phyloP scores from a whole-genome alignment of 306 rosid genomes.

The Trifolium dubium region DNA sequence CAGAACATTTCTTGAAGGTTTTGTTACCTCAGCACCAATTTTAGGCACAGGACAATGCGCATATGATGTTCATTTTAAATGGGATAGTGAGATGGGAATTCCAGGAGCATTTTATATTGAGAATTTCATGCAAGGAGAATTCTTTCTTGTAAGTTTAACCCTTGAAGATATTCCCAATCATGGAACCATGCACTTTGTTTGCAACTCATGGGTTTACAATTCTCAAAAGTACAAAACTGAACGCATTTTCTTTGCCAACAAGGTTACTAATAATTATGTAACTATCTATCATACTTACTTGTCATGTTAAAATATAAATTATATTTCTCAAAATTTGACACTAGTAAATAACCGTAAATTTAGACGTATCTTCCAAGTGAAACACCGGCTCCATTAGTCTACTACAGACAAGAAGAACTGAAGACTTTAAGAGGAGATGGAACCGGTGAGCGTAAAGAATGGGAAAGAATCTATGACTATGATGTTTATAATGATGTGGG shows the following conservation, averaged over 20 bases:
- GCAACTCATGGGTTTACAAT: slow-evolving; percentile 79
- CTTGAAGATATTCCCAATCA: slow-evolving; percentile 47
- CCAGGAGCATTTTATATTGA: slow-evolving; percentile 6
- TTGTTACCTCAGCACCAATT: slow-evolving; percentile 47
- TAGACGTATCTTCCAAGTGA: slow-evolving; percentile 65
- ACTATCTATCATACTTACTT: background rate
- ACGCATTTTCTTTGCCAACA: slow-evolving; percentile 60
- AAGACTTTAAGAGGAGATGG: slow-evolving; percentile 69
- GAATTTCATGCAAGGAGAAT: background rate
- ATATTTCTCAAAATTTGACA: background rate
- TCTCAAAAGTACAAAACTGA: background rate
- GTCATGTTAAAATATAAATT: background rate
- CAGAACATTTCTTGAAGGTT: slow-evolving; percentile 54
- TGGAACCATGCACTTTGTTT: slow-evolving; percentile 53
- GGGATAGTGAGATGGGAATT: slow-evolving; percentile 40
- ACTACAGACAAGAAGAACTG: background rate
- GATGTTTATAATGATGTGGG: slow-evolving; percentile 78
- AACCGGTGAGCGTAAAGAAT: slow-evolving; percentile 63
- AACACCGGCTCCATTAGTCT: background rate
- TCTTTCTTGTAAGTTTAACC: background rate
- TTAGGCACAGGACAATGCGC: slow-evolving; percentile 51
- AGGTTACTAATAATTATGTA: slow-evolving; percentile 38
- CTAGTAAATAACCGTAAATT: background rate
- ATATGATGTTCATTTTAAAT: slow-evolving; percentile 56
- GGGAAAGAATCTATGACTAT: slow-evolving; percentile 76